phyloP scores from a whole-genome alignment of 139 green algal genomes.

The Desmodesmus armatus region DNA sequence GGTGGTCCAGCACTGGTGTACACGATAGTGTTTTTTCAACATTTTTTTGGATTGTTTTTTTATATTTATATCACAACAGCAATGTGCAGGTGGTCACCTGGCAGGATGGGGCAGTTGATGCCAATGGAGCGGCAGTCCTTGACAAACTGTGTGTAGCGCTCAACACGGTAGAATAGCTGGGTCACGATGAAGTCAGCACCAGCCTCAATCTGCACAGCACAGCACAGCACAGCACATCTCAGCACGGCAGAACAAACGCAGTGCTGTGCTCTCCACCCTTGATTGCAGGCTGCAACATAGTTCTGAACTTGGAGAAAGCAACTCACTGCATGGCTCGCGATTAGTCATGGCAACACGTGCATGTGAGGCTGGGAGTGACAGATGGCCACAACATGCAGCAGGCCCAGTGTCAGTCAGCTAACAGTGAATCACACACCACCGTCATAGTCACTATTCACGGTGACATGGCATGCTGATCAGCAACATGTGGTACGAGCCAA shows the following conservation, averaged over 20 bases:
- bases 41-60: no score
- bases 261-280: background rate
- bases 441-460: no score
- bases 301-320: no score
- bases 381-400: background rate
- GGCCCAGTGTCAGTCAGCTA: background rate
- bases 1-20: no score
- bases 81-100: slow-evolving; percentile 65
- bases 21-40: no score
- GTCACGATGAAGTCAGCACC: slow-evolving; percentile 96
- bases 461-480: no score
- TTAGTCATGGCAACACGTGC: background rate
- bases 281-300: background rate
- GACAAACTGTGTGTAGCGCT: slow-evolving; percentile 81
- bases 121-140: slow-evolving; percentile 76
- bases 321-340: no score
- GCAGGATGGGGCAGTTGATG: slow-evolving; percentile 94
- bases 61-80: no score
- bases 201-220: slow-evolving; percentile 78
- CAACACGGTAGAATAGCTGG: slow-evolving; percentile 97
- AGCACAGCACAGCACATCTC: background rate
- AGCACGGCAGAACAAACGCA: background rate
- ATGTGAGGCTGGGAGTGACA: background rate
- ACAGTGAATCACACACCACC: no score
- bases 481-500: no score